Evolutionary conservation across 768 basidiomycete genomes (phyloP), one percentile per base, ranked within the genome.

Genomic region (Termitomyces sp.): DNA sequence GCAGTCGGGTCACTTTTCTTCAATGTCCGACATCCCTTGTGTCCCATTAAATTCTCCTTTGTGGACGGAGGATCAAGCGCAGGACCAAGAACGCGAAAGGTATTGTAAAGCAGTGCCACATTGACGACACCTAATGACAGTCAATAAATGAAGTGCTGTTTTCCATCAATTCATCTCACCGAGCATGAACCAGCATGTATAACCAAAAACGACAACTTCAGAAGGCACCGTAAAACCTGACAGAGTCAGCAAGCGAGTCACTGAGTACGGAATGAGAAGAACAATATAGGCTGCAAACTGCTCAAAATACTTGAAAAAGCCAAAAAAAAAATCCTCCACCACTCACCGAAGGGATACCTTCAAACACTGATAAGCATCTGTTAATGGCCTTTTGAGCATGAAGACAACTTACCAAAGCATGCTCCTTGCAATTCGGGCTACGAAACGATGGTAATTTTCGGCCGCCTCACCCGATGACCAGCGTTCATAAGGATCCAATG

Each of bases 51-150:
- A 51, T 70, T 73, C 45, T 63, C 69, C 52, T 64, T 68, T 32
- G 67, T 70, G n/a, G 70, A 66, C 22, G 62, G 59, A 12, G 68
- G 59, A 58, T 78, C 71, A 62, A 85, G 78, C 24, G 80, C 79
- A 26, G 80, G 80, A 9, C 76, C 73, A 35, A 91, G 71, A 52
- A 87, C 77, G 10, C 83, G 80, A 66, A 88, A 80, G 10, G 85
- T 88, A 65, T 86, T 88, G 73, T 79, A 83, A 30, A 90, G 76
- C n/a, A 90, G 73, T 9, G 78, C 57, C 28, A 87, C 85, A 63
- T 90, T 85, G 24, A 82, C 81, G 28, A 84, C 63, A 44, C 87
- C 89, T 91, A 58, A 9, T 26, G 18, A 50, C 30, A 44, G n/a
- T 57, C 12, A 51, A 14, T 38, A 40, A 53, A 44, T 32, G 2